Base-by-base conservation (phyloP, 352 stramenopile species). In the Pythium phragmiticola region DNA sequence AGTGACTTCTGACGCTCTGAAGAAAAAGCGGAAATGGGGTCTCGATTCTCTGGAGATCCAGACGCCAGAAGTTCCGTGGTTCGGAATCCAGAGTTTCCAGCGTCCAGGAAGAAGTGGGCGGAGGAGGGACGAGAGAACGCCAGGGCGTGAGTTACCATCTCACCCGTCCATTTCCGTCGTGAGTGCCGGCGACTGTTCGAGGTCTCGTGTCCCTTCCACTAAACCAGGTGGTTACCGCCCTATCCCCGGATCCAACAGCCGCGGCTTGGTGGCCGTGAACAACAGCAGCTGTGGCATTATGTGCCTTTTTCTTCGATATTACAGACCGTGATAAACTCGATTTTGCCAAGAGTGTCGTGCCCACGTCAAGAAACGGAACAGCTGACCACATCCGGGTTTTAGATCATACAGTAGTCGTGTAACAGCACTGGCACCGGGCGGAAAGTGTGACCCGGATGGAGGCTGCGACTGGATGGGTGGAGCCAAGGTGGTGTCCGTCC, bases 11-110 rank as follows among this genome's bases (percentile, higher is more conserved):
- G 39, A 23, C 54, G 54, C 54, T 66, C 11, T 39, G 7, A 11
- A 39, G 59, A 41, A 66, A 66, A 66, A 66, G 50, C 52, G 46
- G 59, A 66, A 66, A 58, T 66, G 59, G 49, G 37, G 48, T 1
- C 7, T 26, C 36, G 12, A 12, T 14, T 52, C 21, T 34, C 54
- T 52, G 26, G 26, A 30, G 26, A 30, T 30, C 26, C 26, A 30
- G 26, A 30, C 26, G 26, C 26, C 26, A 30, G 26, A 30, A 30
- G 26, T 30, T 30, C 26, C 26, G 26, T 30, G 26, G 26, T 30
- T 30, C 26, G 54, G 54, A 53, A 61, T 61, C 42, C 55, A 54
- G 47, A 28, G 47, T 9, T 54, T 26, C 43, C 9, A 45, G 39
- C 30, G 45, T 39, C 56, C 34, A 34, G 46, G 55, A 57, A 17